Evolutionary conservation across 2,329 filamentous ascomycete species (phyloP).

Genomic region (Raffaelea albimanens): DNA sequence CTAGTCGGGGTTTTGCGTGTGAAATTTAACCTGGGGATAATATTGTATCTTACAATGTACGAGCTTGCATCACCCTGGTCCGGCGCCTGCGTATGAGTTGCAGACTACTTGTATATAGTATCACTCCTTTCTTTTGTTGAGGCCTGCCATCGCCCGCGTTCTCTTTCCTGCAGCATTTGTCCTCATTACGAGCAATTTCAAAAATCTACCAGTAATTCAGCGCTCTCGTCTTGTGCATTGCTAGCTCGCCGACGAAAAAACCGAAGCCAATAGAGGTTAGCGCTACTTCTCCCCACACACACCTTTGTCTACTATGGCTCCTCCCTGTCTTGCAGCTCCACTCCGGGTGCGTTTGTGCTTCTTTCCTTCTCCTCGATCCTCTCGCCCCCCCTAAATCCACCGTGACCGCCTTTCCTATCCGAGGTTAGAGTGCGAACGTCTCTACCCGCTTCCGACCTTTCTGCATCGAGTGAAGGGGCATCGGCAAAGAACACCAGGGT

Average conservation of each 20-base stretch:
- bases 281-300: not conserved
- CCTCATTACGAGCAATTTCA: no score
- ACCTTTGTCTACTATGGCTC: not conserved
- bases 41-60: no score
- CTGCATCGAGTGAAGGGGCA: constrained; percentile 13
- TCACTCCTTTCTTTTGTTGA: no score
- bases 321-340: not conserved
- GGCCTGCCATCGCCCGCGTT: no score
- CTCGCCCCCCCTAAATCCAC: not conserved
- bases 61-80: no score
- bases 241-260: not conserved
- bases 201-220: no score
- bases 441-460: constrained; percentile 13
- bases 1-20: no score
- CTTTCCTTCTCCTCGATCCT: not conserved
- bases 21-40: no score
- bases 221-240: no score
- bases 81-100: no score
- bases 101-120: no score
- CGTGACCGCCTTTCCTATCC: constrained; percentile 10
- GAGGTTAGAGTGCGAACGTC: constrained; percentile 10
- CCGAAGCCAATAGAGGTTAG: not conserved
- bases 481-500: constrained; percentile 5
- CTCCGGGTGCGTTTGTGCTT: not conserved
- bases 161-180: no score